Conservation (phyloP, 768 basidiomycete genomes). For the Epithele typhae region DNA sequence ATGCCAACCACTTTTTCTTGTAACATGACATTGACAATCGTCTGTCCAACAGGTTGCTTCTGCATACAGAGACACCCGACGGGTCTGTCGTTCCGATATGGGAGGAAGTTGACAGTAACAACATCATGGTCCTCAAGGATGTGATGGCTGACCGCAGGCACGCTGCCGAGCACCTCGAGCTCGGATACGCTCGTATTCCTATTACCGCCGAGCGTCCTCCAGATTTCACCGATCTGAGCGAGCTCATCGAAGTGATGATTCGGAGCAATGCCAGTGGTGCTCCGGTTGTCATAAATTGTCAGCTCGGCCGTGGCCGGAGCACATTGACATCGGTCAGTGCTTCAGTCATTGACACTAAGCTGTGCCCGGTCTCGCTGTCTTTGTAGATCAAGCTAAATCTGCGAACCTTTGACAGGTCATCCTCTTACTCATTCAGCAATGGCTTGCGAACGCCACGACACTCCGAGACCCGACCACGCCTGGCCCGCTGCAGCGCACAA, state of each 20-base stretch:
- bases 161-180: constrained; percentile 46
- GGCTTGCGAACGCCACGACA: constrained; percentile 50
- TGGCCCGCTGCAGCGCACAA: constrained; percentile 30
- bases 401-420: constrained; percentile 51
- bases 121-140: constrained; percentile 82
- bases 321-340: constrained; percentile 77
- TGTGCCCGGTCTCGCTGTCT: too few relatives aligned
- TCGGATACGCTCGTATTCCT: constrained; percentile 82
- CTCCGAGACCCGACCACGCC: constrained; percentile 34
- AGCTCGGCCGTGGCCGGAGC: constrained; percentile 89
- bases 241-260: constrained; percentile 76
- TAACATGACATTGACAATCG: neutral
- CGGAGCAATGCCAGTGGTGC: constrained; percentile 62
- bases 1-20: constrained; percentile 9
- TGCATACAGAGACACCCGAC: constrained; percentile 86
- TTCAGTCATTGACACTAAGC: neutral
- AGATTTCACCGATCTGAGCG: constrained; percentile 68
- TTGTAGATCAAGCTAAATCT: neutral
- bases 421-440: constrained; percentile 77
- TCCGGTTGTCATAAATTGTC: constrained; percentile 92
- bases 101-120: constrained; percentile 75
- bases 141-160: constrained; percentile 66
- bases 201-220: constrained; percentile 87
- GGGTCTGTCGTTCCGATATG: constrained; percentile 91
- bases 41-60: constrained; percentile 52